phyloP scores from a whole-genome alignment of 345 rosid species.

The Arabidopsis arenosa region DNA sequence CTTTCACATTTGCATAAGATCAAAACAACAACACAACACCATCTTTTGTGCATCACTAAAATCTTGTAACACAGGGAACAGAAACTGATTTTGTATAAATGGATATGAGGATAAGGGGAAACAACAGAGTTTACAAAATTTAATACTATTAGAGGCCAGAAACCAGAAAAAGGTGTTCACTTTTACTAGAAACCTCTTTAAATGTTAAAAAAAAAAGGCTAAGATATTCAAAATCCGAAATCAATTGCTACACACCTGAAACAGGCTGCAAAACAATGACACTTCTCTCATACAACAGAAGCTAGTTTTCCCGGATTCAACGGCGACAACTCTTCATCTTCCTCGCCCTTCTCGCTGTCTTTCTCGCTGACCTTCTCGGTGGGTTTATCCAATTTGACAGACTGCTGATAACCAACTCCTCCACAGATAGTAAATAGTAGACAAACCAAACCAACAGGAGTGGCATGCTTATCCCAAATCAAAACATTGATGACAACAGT shows the following conservation, averaged over 20 bases:
- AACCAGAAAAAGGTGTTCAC: conserved; percentile 1
- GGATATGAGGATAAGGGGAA: conserved; percentile 4
- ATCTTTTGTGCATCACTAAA: background rate
- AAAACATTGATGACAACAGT: conserved; percentile 91
- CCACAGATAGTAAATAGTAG: conserved; percentile 84
- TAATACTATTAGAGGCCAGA: conserved; percentile 29
- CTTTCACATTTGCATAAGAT: background rate
- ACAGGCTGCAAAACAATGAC: conserved; percentile 18
- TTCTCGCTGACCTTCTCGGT: conserved; percentile 17
- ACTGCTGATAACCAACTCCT: conserved; percentile 95
- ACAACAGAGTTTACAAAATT: conserved; percentile 28
- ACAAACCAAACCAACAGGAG: conserved; percentile 86
- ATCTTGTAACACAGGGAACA: conserved; percentile 8
- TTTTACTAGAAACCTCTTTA: conserved; percentile 16
- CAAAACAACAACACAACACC: conserved; percentile 5
- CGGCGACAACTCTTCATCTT: conserved; percentile 46
- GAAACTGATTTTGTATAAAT: conserved; percentile 32
- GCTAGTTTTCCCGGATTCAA: conserved; percentile 54
- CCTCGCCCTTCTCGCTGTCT: conserved; percentile 15
- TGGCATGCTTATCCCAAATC: conserved; percentile 98
- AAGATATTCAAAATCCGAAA: conserved; percentile 1
- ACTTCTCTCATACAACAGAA: conserved; percentile 51
- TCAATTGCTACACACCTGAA: conserved; percentile 31
- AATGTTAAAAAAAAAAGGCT: conserved; percentile 18
- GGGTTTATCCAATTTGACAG: conserved; percentile 59